phyloP scores from a whole-genome alignment of 805 yeast genomes.

The Jamesozyma jinghongensis region DNA sequence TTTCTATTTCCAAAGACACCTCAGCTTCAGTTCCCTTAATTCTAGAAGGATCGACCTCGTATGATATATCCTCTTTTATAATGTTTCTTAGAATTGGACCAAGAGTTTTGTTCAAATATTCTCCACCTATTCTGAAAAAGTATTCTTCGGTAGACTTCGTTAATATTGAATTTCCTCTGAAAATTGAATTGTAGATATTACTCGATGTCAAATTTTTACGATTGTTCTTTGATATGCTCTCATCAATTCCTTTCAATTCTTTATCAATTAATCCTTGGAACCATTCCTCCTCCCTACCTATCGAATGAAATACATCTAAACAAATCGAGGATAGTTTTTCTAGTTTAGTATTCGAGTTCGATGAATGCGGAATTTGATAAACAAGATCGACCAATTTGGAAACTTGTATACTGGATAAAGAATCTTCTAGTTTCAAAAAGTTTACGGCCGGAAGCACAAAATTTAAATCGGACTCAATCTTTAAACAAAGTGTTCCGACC shows the following conservation, averaged over 20 bases:
- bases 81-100: conserved; percentile 57
- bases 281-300: conserved; percentile 64
- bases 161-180: conserved; percentile 78
- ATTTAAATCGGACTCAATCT: conserved; percentile 41
- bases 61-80: conserved; percentile 40
- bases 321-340: conserved; percentile 51
- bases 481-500: conserved; percentile 51
- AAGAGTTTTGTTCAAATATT: conserved; percentile 62
- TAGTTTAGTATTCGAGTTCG: conserved; percentile 21
- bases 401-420: conserved; percentile 46
- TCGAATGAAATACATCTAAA: conserved; percentile 65
- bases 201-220: conserved; percentile 16
- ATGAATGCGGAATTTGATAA: neutral
- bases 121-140: conserved; percentile 68
- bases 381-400: conserved; percentile 32
- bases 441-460: conserved; percentile 51
- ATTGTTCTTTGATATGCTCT: conserved; percentile 14
- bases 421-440: conserved; percentile 54
- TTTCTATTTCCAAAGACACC: conserved; percentile 35
- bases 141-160: conserved; percentile 75
- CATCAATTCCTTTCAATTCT: conserved; percentile 43
- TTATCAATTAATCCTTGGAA: conserved; percentile 56
- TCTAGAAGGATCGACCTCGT: conserved; percentile 77
- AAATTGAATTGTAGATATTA: conserved; percentile 49
- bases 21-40: conserved; percentile 31